Evolutionary conservation across 805 yeast genomes (phyloP), one percentile per base, ranked within the genome.

Genomic region (Candida succiphila): DNA sequence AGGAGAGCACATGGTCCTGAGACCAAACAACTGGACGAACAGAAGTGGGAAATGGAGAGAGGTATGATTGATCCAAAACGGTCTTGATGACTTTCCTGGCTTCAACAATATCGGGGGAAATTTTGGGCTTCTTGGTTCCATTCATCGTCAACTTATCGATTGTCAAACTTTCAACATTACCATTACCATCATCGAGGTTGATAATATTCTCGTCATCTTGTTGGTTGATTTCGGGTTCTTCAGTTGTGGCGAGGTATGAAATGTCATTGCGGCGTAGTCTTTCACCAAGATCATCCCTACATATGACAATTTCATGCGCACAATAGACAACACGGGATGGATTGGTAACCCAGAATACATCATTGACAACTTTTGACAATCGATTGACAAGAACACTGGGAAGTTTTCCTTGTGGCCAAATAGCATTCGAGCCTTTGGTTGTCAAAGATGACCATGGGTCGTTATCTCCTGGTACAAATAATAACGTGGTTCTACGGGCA

Each of bases 361-460:
- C 65, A 31, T 68, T 67, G 10, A 68, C 70, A 2, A 76, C 59
- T 38, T 86, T 65, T 23, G 69, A 72, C 25, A 89, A 56, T 38
- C 92, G 65, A 37, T 67, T 74, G 4, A 83, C 75, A 50, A 89
- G 88, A 2, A 80, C 58, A 18, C 64, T 60, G 0, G 97, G 95
- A 2, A 92, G 67, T 1, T 75, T 65, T 15, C 64, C 60, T 46
- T 79, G 82, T 0, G 98, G 98, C 77, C 85, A 77, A 7, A 67
- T 41, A 1, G 72, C 56, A 29, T 66, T 54, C 0, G 77, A 63
- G 4, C 89, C 87, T 32, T 78, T 64, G 1, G 82, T 68, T 31
- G 69, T 70, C 35, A 78, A 63, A 1, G 92, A 72, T 24, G 78
- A 77, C 96, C 97, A 92, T 0, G 96, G 96, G 56, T 92, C 99